Percentiles rank a stretch among this genome's conserved stretches.
Conservation (phyloP, 805 yeast species). For the Kluyveromyces siamensis region DNA sequence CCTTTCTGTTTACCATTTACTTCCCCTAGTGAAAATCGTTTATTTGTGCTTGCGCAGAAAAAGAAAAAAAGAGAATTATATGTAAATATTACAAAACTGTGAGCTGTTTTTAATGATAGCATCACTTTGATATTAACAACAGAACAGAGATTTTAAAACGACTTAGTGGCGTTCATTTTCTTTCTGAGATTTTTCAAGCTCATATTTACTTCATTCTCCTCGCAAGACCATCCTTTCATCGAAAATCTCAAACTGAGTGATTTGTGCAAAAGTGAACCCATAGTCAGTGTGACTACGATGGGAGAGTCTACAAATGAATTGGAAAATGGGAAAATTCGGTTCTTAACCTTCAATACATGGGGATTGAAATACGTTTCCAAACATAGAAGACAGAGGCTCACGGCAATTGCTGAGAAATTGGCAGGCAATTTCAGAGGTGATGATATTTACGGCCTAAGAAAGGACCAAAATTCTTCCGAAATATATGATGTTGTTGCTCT, state of each 20-base stretch:
- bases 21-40: not conserved
- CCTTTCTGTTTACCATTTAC: not conserved
- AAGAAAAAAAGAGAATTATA: not conserved
- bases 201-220: not conserved
- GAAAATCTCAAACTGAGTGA: not conserved
- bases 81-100: not conserved
- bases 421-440: constrained; percentile 28
- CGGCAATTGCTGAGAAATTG: constrained; percentile 63
- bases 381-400: constrained; percentile 50
- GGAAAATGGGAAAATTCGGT: constrained; percentile 27
- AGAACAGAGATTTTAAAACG: not conserved
- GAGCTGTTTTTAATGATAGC: not conserved
- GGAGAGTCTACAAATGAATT: not conserved
- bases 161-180: not conserved
- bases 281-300: not conserved
- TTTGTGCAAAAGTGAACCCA: not conserved
- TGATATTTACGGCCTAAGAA: constrained; percentile 1
- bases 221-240: not conserved
- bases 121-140: too few species aligned
- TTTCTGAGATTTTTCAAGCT: not conserved
- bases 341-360: constrained; percentile 77
- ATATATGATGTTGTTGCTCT: constrained; percentile 78
- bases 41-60: not conserved
- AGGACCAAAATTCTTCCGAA: constrained; percentile 8
- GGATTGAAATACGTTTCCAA: constrained; percentile 84